phyloP scores from a whole-genome alignment of 83 land plant species.

The Thuja plicata region DNA sequence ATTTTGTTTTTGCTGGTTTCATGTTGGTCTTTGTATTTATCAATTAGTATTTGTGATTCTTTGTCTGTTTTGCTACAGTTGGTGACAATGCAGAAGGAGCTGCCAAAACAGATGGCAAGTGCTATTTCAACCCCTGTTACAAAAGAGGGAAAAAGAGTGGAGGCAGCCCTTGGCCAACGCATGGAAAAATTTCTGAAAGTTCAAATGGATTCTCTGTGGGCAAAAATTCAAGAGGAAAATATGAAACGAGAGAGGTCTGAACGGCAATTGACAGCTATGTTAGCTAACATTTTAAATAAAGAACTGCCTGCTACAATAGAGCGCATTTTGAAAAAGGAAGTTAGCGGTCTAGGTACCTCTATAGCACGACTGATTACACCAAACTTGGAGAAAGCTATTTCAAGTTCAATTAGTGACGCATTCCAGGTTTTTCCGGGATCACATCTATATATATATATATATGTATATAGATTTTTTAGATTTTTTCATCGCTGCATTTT shows the following conservation, averaged over 20 bases:
- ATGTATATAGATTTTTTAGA: background rate
- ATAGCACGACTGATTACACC: constrained; percentile 73
- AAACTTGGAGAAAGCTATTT: constrained; percentile 71
- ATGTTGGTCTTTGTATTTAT: background rate
- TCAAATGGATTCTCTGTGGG: constrained; percentile 88
- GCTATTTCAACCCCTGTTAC: constrained; percentile 65
- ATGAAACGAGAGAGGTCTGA: constrained; percentile 74
- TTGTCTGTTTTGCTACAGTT: constrained; percentile 48
- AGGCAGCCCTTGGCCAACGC: constrained; percentile 73
- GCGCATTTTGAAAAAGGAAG: constrained; percentile 79
- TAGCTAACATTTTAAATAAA: constrained; percentile 63
- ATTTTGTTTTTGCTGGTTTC: background rate
- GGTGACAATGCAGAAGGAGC: constrained; percentile 76
- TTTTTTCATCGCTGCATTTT: constrained; percentile 1
- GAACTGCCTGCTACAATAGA: constrained; percentile 88
- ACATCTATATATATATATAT: background rate
- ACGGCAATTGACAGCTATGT: constrained; percentile 60
- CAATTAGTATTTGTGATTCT: background rate
- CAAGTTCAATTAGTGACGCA: constrained; percentile 69
- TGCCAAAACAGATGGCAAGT: constrained; percentile 78
- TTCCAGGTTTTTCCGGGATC: constrained; percentile 84
- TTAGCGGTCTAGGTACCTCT: constrained; percentile 66
- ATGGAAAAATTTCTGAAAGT: constrained; percentile 89
- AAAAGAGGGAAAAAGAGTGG: constrained; percentile 88
- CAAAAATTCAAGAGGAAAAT: constrained; percentile 84